Evolutionary conservation across 164 flowering plant genomes (phyloP), one percentile per base, ranked within the genome.

Genomic region (Sextonia rubra): DNA sequence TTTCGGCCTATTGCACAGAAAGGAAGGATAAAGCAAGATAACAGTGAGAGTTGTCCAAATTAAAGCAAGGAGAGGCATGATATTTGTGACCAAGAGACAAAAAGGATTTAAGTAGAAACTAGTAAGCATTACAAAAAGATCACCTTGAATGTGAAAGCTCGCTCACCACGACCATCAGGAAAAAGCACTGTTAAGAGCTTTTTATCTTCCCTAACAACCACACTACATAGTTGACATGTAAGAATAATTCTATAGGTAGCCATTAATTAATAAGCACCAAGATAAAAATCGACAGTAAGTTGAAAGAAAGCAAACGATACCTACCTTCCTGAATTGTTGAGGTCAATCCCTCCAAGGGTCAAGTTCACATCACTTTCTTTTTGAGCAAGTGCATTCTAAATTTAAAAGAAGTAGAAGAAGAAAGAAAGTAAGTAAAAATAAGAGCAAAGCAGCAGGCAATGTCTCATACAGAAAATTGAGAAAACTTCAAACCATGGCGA

Each of bases 261-360:
- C 14, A 8, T 56, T 49, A 67, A 56, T 23, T 69, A 70, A 55
- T 68, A 48, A 66, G 22, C 12, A 48, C 44, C 7, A 25, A 12
- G 12, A 66, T 23, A 37, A 37, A 44, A 72, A 77, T 63, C 12
- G 18, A 68, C 63, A 14, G 11, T 30, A 48, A 48, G 69, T 73
- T 24, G 63, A 18, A 23, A 73, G 68, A 48, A 75, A 76, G 76
- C 79, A 77, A 81, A 37, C 44, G 44, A 5, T 37, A 37, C 90
- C 82, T 75, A 90, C 99, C 99, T 95, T 92, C 99, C 99, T 83
- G 99, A 90, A 82, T 86, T 93, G 91, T 95, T 93, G 80, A 95
- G 96, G 78, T 95, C 99, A 82, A 95, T 95, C 30, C 99, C 98
- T 79, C 99, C 99, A 71, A 95, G 96, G 60, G 92, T 95, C 82